phyloP scores from a whole-genome alignment of 768 basidiomycete genomes.

The Russula sp. region DNA sequence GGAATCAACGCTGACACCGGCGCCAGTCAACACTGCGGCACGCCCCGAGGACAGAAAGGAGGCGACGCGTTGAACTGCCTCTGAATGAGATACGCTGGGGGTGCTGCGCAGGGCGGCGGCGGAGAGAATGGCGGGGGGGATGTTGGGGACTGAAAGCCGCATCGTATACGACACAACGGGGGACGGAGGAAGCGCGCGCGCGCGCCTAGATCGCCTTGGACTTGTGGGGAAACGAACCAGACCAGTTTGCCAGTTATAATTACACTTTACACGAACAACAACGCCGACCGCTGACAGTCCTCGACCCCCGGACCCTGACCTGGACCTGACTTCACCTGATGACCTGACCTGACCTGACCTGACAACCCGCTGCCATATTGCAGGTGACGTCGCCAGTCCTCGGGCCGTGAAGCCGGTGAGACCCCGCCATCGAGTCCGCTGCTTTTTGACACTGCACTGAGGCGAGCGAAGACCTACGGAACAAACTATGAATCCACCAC shows the following conservation, averaged over 20 bases:
- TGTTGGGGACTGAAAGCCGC: constrained; percentile 72
- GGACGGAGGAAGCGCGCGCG: too few species aligned
- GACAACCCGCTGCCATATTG: not conserved
- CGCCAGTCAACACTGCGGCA: constrained; percentile 74
- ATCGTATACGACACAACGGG: constrained; percentile 49
- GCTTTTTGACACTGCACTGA: too few species aligned
- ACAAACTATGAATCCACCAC: constrained; percentile 30
- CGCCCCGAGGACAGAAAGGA: constrained; percentile 65
- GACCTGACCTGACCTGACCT: too few species aligned
- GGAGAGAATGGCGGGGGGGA: constrained; percentile 50
- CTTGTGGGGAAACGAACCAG: too few species aligned
- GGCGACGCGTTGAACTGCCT: constrained; percentile 54
- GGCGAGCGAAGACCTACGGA: too few species aligned
- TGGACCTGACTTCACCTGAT: too few species aligned
- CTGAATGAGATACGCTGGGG: constrained; percentile 36
- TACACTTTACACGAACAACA: not conserved
- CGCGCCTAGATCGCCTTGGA: too few species aligned
- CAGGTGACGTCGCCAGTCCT: not conserved
- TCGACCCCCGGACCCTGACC: too few species aligned
- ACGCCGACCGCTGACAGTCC: too few species aligned
- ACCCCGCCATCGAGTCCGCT: too few species aligned
- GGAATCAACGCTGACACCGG: constrained; percentile 94
- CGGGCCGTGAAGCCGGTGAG: not conserved
- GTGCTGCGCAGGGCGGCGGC: constrained; percentile 33
- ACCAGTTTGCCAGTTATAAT: too few species aligned